Conservation (phyloP, 495 filamentous ascomycete genomes). For the Penicillium tannophilum region DNA sequence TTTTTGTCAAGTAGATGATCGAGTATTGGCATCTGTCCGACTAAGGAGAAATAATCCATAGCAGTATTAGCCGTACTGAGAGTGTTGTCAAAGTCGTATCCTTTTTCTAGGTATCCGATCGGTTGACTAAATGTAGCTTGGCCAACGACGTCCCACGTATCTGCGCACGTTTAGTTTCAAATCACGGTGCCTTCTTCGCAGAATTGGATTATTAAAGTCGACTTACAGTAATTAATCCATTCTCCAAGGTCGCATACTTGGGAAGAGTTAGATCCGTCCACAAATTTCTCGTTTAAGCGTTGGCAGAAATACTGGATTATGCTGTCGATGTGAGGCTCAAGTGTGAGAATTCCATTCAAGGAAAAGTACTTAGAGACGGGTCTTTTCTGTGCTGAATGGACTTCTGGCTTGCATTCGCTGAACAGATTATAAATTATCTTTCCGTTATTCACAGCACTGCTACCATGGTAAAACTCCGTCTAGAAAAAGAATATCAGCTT, state of each 20-base stretch:
- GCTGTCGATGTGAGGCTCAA: slow-evolving; percentile 38
- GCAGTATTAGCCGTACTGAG: slow-evolving; percentile 15
- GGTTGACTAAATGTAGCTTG: slow-evolving; percentile 37
- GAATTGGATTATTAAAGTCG: slow-evolving; percentile 1
- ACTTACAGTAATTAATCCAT: slow-evolving; percentile 36
- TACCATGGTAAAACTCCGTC: slow-evolving; percentile 44
- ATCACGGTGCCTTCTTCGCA: background rate
- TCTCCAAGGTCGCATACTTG: slow-evolving; percentile 31
- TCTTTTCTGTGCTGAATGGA: slow-evolving; percentile 34
- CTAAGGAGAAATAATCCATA: slow-evolving; percentile 28
- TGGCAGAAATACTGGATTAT: slow-evolving; percentile 34
- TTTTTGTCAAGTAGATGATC: slow-evolving; percentile 64
- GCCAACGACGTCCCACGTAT: slow-evolving; percentile 40
- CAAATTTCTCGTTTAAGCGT: slow-evolving; percentile 36
- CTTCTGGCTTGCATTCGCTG: slow-evolving; percentile 28
- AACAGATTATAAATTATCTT: slow-evolving; percentile 39
- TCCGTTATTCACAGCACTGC: slow-evolving; percentile 35
- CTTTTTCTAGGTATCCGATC: slow-evolving; percentile 41
- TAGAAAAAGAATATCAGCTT: slow-evolving; percentile 13
- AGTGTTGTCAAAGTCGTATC: slow-evolving; percentile 33
- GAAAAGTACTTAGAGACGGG: slow-evolving; percentile 43
- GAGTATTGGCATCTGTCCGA: slow-evolving; percentile 65
- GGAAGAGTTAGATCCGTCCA: slow-evolving; percentile 17
- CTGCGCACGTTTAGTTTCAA: slow-evolving; percentile 14
- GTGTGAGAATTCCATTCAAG: slow-evolving; percentile 25